Conservation (phyloP, 2,329 filamentous ascomycete species). For the Alternaria metachromatica region DNA sequence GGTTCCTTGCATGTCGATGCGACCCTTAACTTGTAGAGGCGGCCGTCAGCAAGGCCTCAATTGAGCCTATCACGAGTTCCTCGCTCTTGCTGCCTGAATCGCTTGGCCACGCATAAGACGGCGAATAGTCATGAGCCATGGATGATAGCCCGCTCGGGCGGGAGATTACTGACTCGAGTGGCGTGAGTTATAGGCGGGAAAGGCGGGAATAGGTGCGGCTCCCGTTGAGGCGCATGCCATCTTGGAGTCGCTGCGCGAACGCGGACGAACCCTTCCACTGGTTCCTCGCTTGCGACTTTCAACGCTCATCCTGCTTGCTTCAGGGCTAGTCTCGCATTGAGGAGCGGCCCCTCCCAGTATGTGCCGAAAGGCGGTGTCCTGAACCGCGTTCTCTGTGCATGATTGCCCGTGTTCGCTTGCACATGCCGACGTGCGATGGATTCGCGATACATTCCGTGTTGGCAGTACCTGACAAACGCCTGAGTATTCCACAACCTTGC, state of each 20-base stretch:
- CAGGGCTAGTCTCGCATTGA: not conserved
- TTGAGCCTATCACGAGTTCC: not conserved
- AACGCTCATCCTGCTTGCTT: not conserved
- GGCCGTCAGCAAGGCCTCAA: not conserved
- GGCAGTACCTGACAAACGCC: not conserved
- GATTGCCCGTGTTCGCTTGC: not conserved
- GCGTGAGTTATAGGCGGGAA: not conserved
- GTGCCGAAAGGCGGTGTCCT: not conserved
- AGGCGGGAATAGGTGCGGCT: not conserved
- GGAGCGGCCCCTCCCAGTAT: not conserved
- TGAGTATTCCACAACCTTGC: not conserved
- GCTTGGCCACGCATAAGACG: not conserved
- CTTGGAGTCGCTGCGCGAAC: not conserved
- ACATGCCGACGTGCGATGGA: not conserved
- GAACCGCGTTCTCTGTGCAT: not conserved
- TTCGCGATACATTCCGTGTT: not conserved
- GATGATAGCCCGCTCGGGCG: not conserved
- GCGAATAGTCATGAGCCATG: not conserved
- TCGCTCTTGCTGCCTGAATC: not conserved
- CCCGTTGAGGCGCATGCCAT: not conserved
- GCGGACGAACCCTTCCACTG: not conserved
- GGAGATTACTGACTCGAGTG: not conserved
- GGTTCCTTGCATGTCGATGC: not conserved
- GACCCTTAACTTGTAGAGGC: not conserved
- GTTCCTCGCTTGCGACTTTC: conserved; percentile 1